Evolutionary conservation across 202 grass and related monocot genomes (phyloP), one percentile per base, ranked within the genome.

Genomic region (Panicum virgatum): DNA sequence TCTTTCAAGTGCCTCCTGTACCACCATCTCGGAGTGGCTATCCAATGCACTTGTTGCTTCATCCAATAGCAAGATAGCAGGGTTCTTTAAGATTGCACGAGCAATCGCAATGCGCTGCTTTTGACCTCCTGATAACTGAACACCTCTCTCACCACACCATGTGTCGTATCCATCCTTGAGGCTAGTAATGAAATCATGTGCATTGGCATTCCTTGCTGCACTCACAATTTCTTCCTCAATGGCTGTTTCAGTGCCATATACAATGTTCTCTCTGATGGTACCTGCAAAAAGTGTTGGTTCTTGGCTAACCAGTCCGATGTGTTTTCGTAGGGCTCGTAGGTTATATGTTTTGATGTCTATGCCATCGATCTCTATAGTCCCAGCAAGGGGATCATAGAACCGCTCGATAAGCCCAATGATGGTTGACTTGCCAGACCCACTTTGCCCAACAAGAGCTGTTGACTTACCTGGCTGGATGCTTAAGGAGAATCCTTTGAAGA

Each of bases 401-500:
- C 92, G 73, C 73, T 94, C 92, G 46, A 94, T 88, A 34, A 97
- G 90, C 14, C 92, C 86, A 11, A 94, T 94, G 70, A 94, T 91
- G 34, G 94, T 97, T 18, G 94, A 97, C 88, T 97, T 97, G 43
- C 94, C 94, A 20, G 92, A 97, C 26, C 94, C 94, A 82, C 92
- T 97, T 72, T 90, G 94, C 40, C 92, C 94, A 47, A 97, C 94
- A 16, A 97, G 66, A 15, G 94, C 92, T 26, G 90, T 97, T 39
- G 92, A 91, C 80, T 89, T 94, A 9, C 94, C 86, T 43, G 84
- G 78, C 46, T 89, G 80, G 57, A 97, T 94, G 71, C 73, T 89
- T 23, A 97, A 70, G 20, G 90, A 86, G 66, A 97, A 94, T 23
- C 43, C 92, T 77, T 85, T 92, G 56, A 91, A 91, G 58, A 97